Evolutionary conservation across 441 rosid species (phyloP), one percentile per base, ranked within the genome.

Genomic region (Gossypium gossypioides): DNA sequence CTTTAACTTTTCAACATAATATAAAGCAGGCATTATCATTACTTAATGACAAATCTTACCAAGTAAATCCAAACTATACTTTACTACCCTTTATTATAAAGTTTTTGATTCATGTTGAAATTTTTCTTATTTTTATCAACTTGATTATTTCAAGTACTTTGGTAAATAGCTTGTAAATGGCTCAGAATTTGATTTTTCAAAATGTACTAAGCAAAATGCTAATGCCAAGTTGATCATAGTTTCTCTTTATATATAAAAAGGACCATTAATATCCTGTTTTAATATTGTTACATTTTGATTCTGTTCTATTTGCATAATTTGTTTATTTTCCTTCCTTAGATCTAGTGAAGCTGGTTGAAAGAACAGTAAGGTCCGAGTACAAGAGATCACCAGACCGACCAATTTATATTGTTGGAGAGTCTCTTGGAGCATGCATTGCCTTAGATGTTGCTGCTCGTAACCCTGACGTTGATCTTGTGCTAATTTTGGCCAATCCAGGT

Each of bases 401-500:
- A 18, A 88, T 91, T 68, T 91, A 91, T 82, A 52, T 91, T 55
- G 86, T 88, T 40, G 96, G 91, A 22, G 93, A 91, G 54, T 87
- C 91, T 27, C 46, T 91, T 69, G 93, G 93, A 77, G 91, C 82
- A 3, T 89, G 91, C 76, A 77, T 89, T 72, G 93, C 90, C 4
- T 72, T 91, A 54, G 91, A 86, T 29, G 86, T 86, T 24, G 93
- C 91, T 1, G 86, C 86, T 9, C 83, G 85, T 56, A 91, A 87
- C 71, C 89, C 92, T 1, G 57, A 77, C n/a, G 71, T 83, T 2
- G 93, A 91, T 79, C 86, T 91, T 76, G 58, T 81, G 4, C 71
- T 91, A 0, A 81, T 89, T 54, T 81, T 91, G 78, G 85, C 83
- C 12, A 89, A 89, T 77, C 93, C 96, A 76, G 91, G 97, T 88